Conservation (phyloP, 2,329 filamentous ascomycete species). For the Myriosclerotinia duriaeana region DNA sequence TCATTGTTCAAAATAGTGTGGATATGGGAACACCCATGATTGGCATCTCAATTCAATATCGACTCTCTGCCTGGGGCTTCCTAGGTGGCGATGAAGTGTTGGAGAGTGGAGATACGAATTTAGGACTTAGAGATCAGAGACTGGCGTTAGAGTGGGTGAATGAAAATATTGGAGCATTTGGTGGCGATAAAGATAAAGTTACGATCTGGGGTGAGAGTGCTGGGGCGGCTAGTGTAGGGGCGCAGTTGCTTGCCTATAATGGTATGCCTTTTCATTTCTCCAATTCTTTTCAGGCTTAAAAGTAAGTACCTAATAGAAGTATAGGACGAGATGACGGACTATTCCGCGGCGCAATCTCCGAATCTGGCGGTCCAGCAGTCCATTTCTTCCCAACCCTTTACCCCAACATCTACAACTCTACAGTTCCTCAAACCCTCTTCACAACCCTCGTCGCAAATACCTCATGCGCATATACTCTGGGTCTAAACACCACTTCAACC, state of each 20-base stretch:
- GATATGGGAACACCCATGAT: conserved; percentile 48
- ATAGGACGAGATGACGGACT: conserved; percentile 53
- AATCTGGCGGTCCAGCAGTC: conserved; percentile 44
- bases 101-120: conserved; percentile 46
- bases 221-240: conserved; percentile 31
- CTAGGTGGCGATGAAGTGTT: conserved; percentile 44
- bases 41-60: conserved; percentile 48
- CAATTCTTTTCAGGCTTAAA: background rate
- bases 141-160: conserved; percentile 47
- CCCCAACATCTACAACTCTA: conserved; percentile 27
- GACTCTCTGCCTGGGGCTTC: conserved; percentile 49
- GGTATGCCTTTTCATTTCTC: conserved; percentile 20
- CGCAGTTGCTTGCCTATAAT: conserved; percentile 48
- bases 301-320: background rate
- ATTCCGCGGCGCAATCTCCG: conserved; percentile 51
- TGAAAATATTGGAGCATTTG: conserved; percentile 46
- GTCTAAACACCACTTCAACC: conserved; percentile 41
- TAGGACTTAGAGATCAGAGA: conserved; percentile 48
- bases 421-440: conserved; percentile 34
- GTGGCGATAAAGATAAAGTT: conserved; percentile 49
- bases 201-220: conserved; percentile 49
- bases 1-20: conserved; percentile 42
- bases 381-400: conserved; percentile 23
- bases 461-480: conserved; percentile 30
- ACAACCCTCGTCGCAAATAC: conserved; percentile 42